These are phyloP conservation scores for Xylariaceae sp. DNA, from an alignment of 2,329 filamentous ascomycete species.

Conservation along the genomic window DNA sequence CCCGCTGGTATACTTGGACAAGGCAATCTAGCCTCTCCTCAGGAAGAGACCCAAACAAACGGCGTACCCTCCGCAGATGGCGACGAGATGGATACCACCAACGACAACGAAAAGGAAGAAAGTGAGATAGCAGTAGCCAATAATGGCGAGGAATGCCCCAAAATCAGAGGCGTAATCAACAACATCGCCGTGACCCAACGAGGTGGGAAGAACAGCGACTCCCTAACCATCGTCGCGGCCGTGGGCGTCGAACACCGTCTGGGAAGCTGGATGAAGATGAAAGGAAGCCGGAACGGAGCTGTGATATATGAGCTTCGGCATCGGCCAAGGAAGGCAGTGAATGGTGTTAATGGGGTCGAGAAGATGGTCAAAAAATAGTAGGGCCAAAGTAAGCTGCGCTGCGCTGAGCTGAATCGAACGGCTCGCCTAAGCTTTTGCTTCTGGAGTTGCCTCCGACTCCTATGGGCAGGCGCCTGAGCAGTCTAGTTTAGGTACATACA, in stretches of 20 bases:
- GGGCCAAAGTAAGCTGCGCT: neutral
- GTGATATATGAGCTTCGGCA: conserved; percentile 72
- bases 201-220: conserved; percentile 70
- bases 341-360: conserved; percentile 2
- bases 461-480: too few relatives aligned
- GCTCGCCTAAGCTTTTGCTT: too few relatives aligned
- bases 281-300: conserved; percentile 72
- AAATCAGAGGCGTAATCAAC: conserved; percentile 76
- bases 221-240: conserved; percentile 79
- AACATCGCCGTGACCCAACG: conserved; percentile 84
- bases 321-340: conserved; percentile 3
- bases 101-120: conserved; percentile 15
- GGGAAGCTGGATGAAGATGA: conserved; percentile 70
- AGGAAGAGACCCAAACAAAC: conserved; percentile 19
- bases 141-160: conserved; percentile 7
- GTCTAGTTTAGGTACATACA: neutral
- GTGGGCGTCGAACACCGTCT: conserved; percentile 82
- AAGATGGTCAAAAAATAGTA: neutral
- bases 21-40: conserved; percentile 19
- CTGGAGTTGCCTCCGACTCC: too few relatives aligned
- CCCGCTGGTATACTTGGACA: conserved; percentile 62
- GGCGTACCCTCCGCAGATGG: conserved; percentile 15
- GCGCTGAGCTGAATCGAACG: too few relatives aligned
- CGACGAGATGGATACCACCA: conserved; percentile 25
- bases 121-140: conserved; percentile 18